phyloP scores from a whole-genome alignment of 164 flowering plant genomes.

The Vitis rotundifolia region DNA sequence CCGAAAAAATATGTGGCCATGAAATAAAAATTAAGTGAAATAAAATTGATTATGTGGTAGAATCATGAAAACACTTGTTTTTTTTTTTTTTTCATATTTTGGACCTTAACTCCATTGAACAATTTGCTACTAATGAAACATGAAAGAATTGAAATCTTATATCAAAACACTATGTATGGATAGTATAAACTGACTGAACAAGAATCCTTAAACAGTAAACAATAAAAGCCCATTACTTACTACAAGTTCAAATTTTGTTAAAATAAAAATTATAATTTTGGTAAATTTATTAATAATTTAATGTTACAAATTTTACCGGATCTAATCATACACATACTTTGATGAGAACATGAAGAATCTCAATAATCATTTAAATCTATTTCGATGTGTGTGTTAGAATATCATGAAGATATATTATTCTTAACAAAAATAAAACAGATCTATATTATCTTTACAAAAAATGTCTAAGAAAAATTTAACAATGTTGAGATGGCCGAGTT shows the following conservation, averaged over 20 bases:
- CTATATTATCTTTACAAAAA: rapidly evolving
- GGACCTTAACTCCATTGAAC: not conserved
- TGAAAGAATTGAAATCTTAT: not conserved
- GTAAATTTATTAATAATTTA: too few species aligned
- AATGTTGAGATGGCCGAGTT: conserved; percentile 94
- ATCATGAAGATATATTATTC: too few species aligned
- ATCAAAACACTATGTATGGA: not conserved
- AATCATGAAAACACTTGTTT: not conserved
- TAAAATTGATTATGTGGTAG: not conserved
- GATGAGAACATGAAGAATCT: too few species aligned
- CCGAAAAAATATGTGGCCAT: too few species aligned
- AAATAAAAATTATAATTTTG: too few species aligned
- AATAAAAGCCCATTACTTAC: not conserved
- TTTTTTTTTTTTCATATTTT: not conserved
- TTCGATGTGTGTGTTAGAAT: too few species aligned
- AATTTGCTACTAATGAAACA: too few species aligned
- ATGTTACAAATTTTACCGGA: too few species aligned
- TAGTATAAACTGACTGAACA: not conserved
- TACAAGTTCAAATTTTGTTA: not conserved
- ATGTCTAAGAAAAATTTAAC: too few species aligned
- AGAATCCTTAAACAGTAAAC: not conserved
- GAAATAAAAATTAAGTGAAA: not conserved
- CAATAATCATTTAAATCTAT: too few species aligned
- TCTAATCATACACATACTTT: too few species aligned
- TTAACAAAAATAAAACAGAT: too few species aligned